Percentiles rank a stretch among this genome's conserved stretches.
phyloP scores from a whole-genome alignment of 768 basidiomycete species.

The Pisolithus tinctorius region DNA sequence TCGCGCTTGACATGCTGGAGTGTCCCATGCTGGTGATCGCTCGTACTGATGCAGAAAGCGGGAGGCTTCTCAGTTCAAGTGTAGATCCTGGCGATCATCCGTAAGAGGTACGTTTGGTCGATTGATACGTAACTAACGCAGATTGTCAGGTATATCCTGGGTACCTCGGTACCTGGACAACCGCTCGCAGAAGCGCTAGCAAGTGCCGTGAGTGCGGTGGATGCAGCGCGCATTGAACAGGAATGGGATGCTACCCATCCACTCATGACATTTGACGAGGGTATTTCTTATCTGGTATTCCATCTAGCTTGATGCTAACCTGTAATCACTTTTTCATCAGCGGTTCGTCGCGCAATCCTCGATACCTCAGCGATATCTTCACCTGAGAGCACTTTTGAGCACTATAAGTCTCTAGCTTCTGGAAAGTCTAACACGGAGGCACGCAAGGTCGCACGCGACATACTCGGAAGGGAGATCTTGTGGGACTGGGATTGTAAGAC shows the following conservation, averaged over 20 bases:
- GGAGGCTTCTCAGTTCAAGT: constrained; percentile 75
- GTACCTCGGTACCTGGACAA: constrained; percentile 44
- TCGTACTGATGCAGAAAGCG: constrained; percentile 87
- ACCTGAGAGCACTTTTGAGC: constrained; percentile 40
- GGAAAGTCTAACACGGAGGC: constrained; percentile 73
- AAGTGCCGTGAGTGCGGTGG: constrained; percentile 56
- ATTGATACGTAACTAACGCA: not conserved
- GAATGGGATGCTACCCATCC: constrained; percentile 66
- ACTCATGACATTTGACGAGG: constrained; percentile 80
- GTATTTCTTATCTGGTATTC: constrained; percentile 35
- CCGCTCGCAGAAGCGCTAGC: constrained; percentile 65
- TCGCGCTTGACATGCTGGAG: constrained; percentile 87
- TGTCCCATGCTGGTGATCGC: constrained; percentile 87
- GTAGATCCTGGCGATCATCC: constrained; percentile 76
- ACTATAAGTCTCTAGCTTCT: constrained; percentile 49
- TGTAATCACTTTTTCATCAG: constrained; percentile 5
- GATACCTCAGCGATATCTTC: constrained; percentile 17
- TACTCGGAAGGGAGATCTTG: constrained; percentile 54
- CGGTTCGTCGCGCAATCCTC: constrained; percentile 18
- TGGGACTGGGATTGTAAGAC: constrained; percentile 87
- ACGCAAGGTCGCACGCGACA: constrained; percentile 64
- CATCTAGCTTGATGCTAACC: not conserved
- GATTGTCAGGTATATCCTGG: constrained; percentile 51
- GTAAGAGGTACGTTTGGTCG: constrained; percentile 19
- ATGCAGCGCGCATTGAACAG: constrained; percentile 67